Evolutionary conservation across 352 stramenopile species (phyloP).

Genomic region (Blastocystis sp.): DNA sequence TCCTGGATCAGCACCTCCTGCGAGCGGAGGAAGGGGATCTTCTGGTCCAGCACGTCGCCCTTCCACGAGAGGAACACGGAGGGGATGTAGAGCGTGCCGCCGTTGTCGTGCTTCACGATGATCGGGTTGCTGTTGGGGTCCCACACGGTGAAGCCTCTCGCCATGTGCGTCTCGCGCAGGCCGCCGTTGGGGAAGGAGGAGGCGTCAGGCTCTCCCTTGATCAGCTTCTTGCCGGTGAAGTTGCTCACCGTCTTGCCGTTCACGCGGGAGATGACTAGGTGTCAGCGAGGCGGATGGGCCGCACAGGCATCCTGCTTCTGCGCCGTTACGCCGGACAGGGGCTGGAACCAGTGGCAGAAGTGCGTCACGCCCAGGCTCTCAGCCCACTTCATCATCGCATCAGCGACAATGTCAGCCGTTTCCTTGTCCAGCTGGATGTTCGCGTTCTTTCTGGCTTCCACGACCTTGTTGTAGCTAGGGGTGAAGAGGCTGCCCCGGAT

Average conservation of each 20-base stretch:
- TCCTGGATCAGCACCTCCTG: conserved; percentile 77
- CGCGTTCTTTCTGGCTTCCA: conserved; percentile 36
- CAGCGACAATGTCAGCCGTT: conserved; percentile 70
- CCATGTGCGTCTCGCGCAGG: conserved; percentile 78
- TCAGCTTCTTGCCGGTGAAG: conserved; percentile 80
- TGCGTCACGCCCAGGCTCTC: conserved; percentile 76
- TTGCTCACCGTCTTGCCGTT: conserved; percentile 76
- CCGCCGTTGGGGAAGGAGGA: conserved; percentile 83
- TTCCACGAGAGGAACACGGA: conserved; percentile 80
- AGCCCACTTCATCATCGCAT: conserved; percentile 70
- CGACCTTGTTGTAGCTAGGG: conserved; percentile 50
- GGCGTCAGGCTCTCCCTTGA: conserved; percentile 79
- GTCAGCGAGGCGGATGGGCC: conserved; percentile 74
- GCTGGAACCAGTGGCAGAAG: conserved; percentile 84
- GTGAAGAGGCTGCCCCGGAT: background rate
- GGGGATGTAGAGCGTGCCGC: conserved; percentile 82
- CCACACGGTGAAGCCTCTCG: conserved; percentile 78
- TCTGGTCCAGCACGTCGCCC: conserved; percentile 81
- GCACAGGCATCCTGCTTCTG: conserved; percentile 83
- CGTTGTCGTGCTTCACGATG: conserved; percentile 74
- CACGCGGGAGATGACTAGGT: conserved; percentile 54
- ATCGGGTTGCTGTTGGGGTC: conserved; percentile 74
- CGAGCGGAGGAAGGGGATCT: conserved; percentile 80
- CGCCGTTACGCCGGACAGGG: conserved; percentile 78
- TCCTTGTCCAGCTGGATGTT: conserved; percentile 62